Percentiles rank a stretch among this genome's conserved stretches.
These are phyloP conservation scores for Phylloporus scabripes DNA, from an alignment of 768 basidiomycete genomes.

Conservation along the genomic window DNA sequence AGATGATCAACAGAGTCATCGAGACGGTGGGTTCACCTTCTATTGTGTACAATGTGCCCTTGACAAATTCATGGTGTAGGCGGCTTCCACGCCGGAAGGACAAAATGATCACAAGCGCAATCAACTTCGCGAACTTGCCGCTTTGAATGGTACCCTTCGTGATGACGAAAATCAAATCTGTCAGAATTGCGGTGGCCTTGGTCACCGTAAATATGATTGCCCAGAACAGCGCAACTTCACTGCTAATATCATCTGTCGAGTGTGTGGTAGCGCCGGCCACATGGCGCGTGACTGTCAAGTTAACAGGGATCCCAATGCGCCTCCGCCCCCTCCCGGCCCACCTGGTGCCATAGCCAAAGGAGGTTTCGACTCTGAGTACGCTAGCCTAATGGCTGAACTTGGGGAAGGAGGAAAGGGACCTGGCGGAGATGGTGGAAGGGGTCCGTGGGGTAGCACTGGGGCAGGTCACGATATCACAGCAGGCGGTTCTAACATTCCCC, in stretches of 20 bases:
- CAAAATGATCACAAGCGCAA: conserved; percentile 99
- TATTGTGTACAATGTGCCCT: background rate
- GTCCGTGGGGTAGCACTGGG: conserved; percentile 61
- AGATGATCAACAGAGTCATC: conserved; percentile 94
- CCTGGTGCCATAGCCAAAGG: conserved; percentile 46
- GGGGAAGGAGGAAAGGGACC: conserved; percentile 71
- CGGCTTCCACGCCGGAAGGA: conserved; percentile 97
- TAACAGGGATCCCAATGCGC: conserved; percentile 82
- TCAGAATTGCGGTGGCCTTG: conserved; percentile 91
- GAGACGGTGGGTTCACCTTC: conserved; percentile 69
- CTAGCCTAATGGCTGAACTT: conserved; percentile 94
- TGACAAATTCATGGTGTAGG: conserved; percentile 42
- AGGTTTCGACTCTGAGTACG: conserved; percentile 97
- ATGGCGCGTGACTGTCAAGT: conserved; percentile 98
- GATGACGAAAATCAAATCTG: conserved; percentile 99
- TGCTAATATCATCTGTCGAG: conserved; percentile 98
- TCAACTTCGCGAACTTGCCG: conserved; percentile 95
- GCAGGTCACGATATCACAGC: conserved; percentile 52
- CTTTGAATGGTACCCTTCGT: conserved; percentile 95
- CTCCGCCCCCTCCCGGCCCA: conserved; percentile 39
- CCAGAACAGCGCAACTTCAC: conserved; percentile 98
- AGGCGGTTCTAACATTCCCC: conserved; percentile 75
- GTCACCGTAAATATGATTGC: conserved; percentile 98
- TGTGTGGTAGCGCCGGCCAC: conserved; percentile 96
- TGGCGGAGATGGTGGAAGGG: conserved; percentile 48